These are phyloP conservation scores for Halophytophthora polymorphica DNA, from an alignment of 352 stramenopile species.

Conservation along the genomic window DNA sequence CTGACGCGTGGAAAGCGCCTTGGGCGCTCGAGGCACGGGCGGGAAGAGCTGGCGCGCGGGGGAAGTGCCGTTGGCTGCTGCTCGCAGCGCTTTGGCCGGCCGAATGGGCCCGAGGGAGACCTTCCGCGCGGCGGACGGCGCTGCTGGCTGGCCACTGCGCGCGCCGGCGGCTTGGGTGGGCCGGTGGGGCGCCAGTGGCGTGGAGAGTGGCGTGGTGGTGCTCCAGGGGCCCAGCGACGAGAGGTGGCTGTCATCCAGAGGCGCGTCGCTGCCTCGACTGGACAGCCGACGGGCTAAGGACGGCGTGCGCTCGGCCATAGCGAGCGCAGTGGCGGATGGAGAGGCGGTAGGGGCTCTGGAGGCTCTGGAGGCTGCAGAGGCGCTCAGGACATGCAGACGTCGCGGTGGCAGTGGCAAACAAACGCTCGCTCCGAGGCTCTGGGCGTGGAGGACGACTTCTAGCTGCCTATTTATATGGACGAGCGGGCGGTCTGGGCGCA, in stretches of 20 bases:
- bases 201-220: slow-evolving; percentile 13
- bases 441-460: too few relatives aligned
- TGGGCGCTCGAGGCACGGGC: slow-evolving; percentile 2
- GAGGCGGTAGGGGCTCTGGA: too few relatives aligned
- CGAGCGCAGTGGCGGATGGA: too few relatives aligned
- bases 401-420: too few relatives aligned
- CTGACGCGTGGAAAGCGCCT: slow-evolving; percentile 2
- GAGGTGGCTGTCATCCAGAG: slow-evolving; percentile 4
- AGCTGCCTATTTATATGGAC: too few relatives aligned
- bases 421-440: too few relatives aligned
- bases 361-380: too few relatives aligned
- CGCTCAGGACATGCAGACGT: too few relatives aligned
- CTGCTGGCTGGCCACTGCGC: slow-evolving; percentile 10
- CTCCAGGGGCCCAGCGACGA: slow-evolving; percentile 22
- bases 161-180: not conserved
- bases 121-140: slow-evolving; percentile 10
- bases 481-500: not conserved
- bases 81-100: slow-evolving; percentile 21
- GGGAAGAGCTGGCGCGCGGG: slow-evolving; percentile 2
- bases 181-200: slow-evolving; percentile 13
- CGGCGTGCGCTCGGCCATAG: not conserved
- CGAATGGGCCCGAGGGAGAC: slow-evolving; percentile 19
- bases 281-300: slow-evolving; percentile 9
- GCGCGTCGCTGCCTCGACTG: slow-evolving; percentile 13
- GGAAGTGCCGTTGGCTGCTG: slow-evolving; percentile 1